Evolutionary conservation across 2,329 filamentous ascomycete genomes (phyloP), one percentile per base, ranked within the genome.

Genomic region (Epichloe bromicola): DNA sequence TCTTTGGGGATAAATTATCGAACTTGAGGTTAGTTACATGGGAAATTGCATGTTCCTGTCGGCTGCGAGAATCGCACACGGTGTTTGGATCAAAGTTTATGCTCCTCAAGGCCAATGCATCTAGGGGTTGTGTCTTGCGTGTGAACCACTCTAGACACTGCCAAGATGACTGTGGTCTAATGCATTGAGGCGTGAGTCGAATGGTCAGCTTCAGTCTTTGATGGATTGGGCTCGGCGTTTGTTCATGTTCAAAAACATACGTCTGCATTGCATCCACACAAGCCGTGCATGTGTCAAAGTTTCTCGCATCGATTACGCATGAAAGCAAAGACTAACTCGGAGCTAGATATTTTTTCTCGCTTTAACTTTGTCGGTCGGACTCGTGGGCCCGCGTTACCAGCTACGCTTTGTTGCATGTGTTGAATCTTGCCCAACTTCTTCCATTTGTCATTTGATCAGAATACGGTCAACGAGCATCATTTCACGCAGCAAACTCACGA

Each of bases 21-120:
- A n/a, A 34, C 26, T 10, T 34, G 37, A 52, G 46, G 51, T 52
- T 19, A 52, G 51, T 49, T 12, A 12, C 14, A n/a, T 15, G 12
- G 15, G 47, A 44, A 15, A 14, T 14, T 5, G 5, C 4, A 33
- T 14, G 4, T 39, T 26, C 19, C 34, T 17, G 14, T 46, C 47
- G 14, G 23, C n/a, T 7, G 47, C 37, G n/a, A 30, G 12, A 10
- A 17, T 26, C 15, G 23, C 19, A 12, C 23, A 6, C 23, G 4
- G n/a, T 11, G 4, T 34, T 8, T 19, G 19, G 15, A 14, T 2
- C 17, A 38, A 5, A 26, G 12, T 7, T 20, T n/a, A 40, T 23
- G n/a, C 23, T 20, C 39, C 23, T 20, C 39, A 23, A 17, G 19
- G n/a, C 23, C 14, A 6, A n/a, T 12, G 38, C 46, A 12, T 43